Base-by-base conservation (phyloP, 2,329 filamentous ascomycete species). In the Thielaviopsis musarum region DNA sequence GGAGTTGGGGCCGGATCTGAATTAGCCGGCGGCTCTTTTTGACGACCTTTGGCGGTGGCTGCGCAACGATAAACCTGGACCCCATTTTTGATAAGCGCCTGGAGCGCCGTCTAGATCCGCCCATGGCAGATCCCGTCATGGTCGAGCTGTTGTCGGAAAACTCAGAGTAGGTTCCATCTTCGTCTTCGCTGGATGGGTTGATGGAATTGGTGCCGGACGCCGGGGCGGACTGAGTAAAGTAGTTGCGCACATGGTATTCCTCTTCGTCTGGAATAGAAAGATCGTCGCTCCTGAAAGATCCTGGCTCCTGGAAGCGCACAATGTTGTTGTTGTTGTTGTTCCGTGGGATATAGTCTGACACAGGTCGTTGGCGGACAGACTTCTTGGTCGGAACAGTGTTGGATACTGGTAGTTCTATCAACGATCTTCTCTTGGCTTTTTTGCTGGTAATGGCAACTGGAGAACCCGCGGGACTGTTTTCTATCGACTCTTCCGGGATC, bases 1-100 rank as follows among this genome's bases (percentile, higher is more conserved):
- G 72, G 19, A 89, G 72, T 57, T 81, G 81, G 12, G 86, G 85
- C 17, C 85, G 80, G 30, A 86, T 75, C 65, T 84, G 80, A 15
- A 85, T 75, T 41, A 88, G 73, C 63, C 84, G 77, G 24, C 85
- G 76, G 66, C 85, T 85, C 66, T 83, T 78, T 66, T 75, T 73
- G 64, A 77, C 71, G 62, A 80, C 67, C 65, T 77, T 73, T 63
- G 85, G 74, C 61, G 84, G 75, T 0, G 87, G 85, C 63, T 85
- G 84, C 52, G 84, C 86, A 49, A 90, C 75, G 58, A 81, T 75
- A 68, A 80, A 89, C 6, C 75, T 77, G 2, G 83, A 87, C 66
- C 79, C 83, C 6, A 55, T 60, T 38, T 54, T 57, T 0, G 58
- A 62, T 22, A 60, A 24, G 17, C 61, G 54, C 21, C 62, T 64